A percentile compares a stretch with the other conserved stretches of the same genome.
phyloP scores from a whole-genome alignment of 352 stramenopile genomes.

The Phytophthora crassamura region DNA sequence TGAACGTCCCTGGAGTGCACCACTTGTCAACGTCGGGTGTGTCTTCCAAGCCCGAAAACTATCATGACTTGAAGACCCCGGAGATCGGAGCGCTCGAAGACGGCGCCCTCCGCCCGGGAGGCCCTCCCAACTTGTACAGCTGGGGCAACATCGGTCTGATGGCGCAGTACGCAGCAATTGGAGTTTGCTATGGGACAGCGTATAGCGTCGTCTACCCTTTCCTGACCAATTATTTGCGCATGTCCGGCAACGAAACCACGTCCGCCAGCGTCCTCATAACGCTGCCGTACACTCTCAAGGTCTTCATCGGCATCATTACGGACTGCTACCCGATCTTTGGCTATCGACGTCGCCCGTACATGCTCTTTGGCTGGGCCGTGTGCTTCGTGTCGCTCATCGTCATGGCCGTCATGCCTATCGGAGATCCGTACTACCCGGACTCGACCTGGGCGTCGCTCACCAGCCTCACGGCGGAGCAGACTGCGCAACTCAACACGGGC shows the following conservation, averaged over 20 bases:
- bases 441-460: constrained; percentile 15
- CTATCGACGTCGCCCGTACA: constrained; percentile 43
- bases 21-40: constrained; percentile 27
- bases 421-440: constrained; percentile 40
- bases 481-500: constrained; percentile 32
- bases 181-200: constrained; percentile 42
- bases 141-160: constrained; percentile 37
- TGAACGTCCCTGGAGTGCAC: constrained; percentile 18
- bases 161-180: constrained; percentile 42
- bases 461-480: constrained; percentile 21
- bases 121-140: constrained; percentile 34
- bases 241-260: constrained; percentile 32
- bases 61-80: constrained; percentile 33
- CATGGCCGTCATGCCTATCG: constrained; percentile 35
- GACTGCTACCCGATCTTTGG: constrained; percentile 55
- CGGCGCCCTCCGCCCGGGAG: constrained; percentile 41
- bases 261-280: constrained; percentile 45
- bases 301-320: constrained; percentile 52
- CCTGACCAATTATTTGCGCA: constrained; percentile 37
- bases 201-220: constrained; percentile 36
- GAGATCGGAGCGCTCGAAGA: constrained; percentile 29
- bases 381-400: constrained; percentile 33
- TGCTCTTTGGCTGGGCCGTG: constrained; percentile 45
- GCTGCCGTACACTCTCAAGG: constrained; percentile 47
- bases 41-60: constrained; percentile 24